Conservation (phyloP, 345 rosid species). For the Ailanthus altissimus region DNA sequence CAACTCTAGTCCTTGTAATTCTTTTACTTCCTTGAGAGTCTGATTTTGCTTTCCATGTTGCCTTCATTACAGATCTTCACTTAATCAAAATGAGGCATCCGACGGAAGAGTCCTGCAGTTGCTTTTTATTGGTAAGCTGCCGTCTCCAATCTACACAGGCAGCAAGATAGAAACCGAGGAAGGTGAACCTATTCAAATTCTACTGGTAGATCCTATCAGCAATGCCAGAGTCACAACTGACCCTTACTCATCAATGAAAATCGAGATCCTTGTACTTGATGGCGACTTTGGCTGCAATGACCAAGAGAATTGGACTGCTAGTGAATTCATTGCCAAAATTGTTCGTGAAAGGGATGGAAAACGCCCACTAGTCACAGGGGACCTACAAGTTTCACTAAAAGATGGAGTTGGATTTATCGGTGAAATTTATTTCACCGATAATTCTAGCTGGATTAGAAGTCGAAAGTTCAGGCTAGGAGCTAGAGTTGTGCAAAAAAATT, state of each 20-base stretch:
- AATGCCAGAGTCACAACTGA: conserved; percentile 39
- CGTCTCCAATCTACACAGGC: conserved; percentile 54
- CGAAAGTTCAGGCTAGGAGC: conserved; percentile 79
- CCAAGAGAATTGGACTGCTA: conserved; percentile 50
- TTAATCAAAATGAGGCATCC: conserved; percentile 33
- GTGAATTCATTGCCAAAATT: conserved; percentile 44
- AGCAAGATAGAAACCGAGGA: conserved; percentile 51
- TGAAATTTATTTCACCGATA: conserved; percentile 66
- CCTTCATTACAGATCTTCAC: conserved; percentile 27
- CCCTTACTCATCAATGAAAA: conserved; percentile 48
- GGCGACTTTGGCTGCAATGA: conserved; percentile 58
- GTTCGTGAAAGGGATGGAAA: conserved; percentile 64
- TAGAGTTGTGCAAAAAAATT: conserved; percentile 31
- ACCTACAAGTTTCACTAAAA: conserved; percentile 37
- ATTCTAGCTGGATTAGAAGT: conserved; percentile 78
- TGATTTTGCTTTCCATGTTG: conserved; percentile 2
- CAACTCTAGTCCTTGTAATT: neutral
- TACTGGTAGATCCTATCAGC: conserved; percentile 46
- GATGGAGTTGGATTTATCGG: conserved; percentile 51
- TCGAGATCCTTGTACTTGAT: conserved; percentile 60
- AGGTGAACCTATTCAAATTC: conserved; percentile 43
- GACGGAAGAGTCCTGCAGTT: conserved; percentile 40
- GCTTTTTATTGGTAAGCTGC: conserved; percentile 42
- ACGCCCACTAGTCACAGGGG: conserved; percentile 74
- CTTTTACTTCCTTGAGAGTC: neutral